Evolutionary conservation across 345 rosid species (phyloP).

Genomic region (Punica granatum): DNA sequence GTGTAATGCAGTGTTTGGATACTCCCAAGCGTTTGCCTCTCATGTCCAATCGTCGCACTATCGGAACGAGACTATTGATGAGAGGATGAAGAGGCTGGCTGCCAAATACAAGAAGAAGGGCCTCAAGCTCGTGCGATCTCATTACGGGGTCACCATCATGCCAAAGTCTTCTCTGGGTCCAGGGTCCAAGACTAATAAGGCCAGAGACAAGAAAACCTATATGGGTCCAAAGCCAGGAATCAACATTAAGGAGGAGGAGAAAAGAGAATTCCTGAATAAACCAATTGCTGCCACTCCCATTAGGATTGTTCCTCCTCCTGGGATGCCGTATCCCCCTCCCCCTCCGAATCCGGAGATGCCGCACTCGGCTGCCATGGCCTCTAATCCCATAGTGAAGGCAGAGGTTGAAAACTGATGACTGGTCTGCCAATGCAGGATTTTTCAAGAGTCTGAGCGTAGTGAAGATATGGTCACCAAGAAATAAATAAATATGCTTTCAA

Average conservation of each 20-base stretch:
- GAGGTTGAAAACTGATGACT: not conserved
- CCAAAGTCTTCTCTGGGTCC: not conserved
- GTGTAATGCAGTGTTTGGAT: constrained; percentile 6
- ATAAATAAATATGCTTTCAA: too few relatives aligned
- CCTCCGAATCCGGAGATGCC: too few relatives aligned
- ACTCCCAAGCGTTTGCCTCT: constrained; percentile 19
- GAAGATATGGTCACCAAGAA: too few relatives aligned
- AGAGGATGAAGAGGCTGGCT: constrained; percentile 15
- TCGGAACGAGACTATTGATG: constrained; percentile 12
- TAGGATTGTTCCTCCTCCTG: not conserved
- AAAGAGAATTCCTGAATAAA: not conserved
- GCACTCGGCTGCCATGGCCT: too few relatives aligned
- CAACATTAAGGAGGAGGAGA: not conserved
- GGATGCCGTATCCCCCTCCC: not conserved
- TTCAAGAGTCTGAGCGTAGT: too few relatives aligned
- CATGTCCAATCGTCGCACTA: constrained; percentile 12
- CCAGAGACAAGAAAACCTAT: not conserved
- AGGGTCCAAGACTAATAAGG: not conserved
- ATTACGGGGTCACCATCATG: constrained; percentile 7
- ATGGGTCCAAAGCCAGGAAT: not conserved
- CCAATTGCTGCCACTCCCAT: not conserved
- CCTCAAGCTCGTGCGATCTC: constrained; percentile 2
- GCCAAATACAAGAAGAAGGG: constrained; percentile 14
- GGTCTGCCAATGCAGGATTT: too few relatives aligned
- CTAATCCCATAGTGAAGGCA: not conserved